Base-by-base conservation (phyloP, 768 basidiomycete genomes). In the Pisolithus sp. region DNA sequence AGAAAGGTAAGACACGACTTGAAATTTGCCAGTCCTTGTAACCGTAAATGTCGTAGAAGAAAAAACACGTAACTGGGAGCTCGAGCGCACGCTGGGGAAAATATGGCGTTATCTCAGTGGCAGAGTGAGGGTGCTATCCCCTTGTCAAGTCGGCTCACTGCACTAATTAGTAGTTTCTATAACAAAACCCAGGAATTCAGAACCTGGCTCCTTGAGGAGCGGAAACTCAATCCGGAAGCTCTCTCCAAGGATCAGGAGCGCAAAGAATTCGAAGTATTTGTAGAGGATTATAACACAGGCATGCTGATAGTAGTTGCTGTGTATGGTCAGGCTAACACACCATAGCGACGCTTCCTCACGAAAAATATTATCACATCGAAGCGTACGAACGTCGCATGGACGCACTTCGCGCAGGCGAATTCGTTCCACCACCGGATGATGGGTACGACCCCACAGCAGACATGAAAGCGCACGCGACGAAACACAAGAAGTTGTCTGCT, bases 351-450 rank as follows among this genome's bases (percentile, higher is more conserved):
- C 76, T 96, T 3, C 90, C 93, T 9, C 88, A 95, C 61, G 92
- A 94, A 66, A 96, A 96, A 66, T 96, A 93, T 68, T 95, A 95
- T 67, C 81, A 93, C 62, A 91, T 94, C 79, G 83, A 82, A 50
- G 77, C 80, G 5, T 93, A 92, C 64, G 90, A 93, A 54, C 74
- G 74, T 20, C 84, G 90, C 44, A 95, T 95, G 93, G 68, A 79
- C 36, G 82, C 89, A 20, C 71, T 95, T 46, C 82, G 92, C 42
- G 76, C 82, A n/a, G 93, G 93, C 37, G 91, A 89, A 58, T 86
- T 80, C 48, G 69, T 92, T 8, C 86, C 89, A 0, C 84, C 86
- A 7, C 58, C 79, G 4, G 80, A 85, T 50, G 84, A 86, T 61
- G 61, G 70, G 12, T 96, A 96, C 66, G 89, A 96, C 65, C 81